Evolutionary conservation across 768 basidiomycete genomes (phyloP), one percentile per base, ranked within the genome.

Genomic region (Tulasnella sp.): DNA sequence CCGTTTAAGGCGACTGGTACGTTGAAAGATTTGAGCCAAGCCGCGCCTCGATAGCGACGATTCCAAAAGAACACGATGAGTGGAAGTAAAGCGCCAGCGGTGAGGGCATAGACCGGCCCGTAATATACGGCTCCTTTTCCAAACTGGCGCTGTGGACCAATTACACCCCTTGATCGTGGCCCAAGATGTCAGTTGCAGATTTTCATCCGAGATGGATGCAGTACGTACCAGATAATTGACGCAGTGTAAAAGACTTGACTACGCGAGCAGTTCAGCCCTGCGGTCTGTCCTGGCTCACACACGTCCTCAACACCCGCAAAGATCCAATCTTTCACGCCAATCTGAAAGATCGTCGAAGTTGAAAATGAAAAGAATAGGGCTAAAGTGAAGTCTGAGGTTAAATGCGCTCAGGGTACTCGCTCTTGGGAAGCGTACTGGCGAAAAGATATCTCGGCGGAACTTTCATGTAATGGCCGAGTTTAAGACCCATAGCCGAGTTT

Each of bases 401-500:
- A 22, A 19, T 41, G 12, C 35, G 35, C 16, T 1, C 1, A 8
- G 19, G n/a, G 26, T 22, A 19, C n/a, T 22, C n/a, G 44, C 22
- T 40, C 22, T 11, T 36, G 34, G 62, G 44, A 62, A 14, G 3
- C 9, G 2, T n/a, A n/a, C 36, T 4, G 75, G 76, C 62, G 75
- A 85, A 84, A 0, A 81, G 80, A 0, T 78, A 76, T 6, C 83
- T 76, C 5, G 84, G 84, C 7, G 84, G 83, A 3, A 84, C 77
- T 77, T 85, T 85, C 78, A 84, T 82, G 77, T 85, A 85, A 76
- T 85, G 84, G 0, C 83, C 84, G 19, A 78, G 73, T 70, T 81
- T 81, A 19, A 81, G 76, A 36, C 80, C 80, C 35, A 79, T 78
- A 0, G 79, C 75, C 72, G 80, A 81, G 17, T 72, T 67, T 19